phyloP scores from a whole-genome alignment of 1,284 basidiomycete genomes.

The Ceratobasidium papillatum region DNA sequence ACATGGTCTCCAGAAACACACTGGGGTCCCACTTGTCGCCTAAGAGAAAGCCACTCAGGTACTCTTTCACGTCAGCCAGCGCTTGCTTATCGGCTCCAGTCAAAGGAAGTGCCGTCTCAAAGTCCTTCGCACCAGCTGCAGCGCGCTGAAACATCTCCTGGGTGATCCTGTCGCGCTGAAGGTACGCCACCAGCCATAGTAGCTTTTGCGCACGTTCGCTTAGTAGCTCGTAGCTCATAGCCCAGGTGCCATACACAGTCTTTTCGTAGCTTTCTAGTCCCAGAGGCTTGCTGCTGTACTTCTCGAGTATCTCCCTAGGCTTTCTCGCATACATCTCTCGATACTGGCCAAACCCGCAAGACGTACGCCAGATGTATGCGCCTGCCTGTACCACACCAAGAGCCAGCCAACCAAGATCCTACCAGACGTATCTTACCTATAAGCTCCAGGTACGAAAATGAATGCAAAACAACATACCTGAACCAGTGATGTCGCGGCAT shows the following conservation, averaged over 20 bases:
- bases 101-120: neutral
- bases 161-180: neutral
- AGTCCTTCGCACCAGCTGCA: neutral
- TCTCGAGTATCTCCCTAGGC: neutral
- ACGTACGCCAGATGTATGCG: conserved; percentile 1
- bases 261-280: conserved; percentile 28
- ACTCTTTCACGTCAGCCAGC: neutral
- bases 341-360: neutral
- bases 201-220: neutral
- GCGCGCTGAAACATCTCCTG: conserved; percentile 4
- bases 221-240: conserved; percentile 13
- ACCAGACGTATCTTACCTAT: no score
- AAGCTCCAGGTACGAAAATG: no score
- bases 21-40: neutral
- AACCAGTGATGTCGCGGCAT: neutral
- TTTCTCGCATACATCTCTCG: neutral
- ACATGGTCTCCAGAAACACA: neutral
- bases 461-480: neutral
- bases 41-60: neutral
- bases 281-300: neutral
- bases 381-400: conserved; percentile 38
- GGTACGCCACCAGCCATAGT: conserved; percentile 15
- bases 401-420: neutral
- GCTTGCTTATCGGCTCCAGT: neutral
- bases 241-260: conserved; percentile 27